Base-by-base conservation (phyloP, 139 green algal species). In the Nannochloris sp. region DNA sequence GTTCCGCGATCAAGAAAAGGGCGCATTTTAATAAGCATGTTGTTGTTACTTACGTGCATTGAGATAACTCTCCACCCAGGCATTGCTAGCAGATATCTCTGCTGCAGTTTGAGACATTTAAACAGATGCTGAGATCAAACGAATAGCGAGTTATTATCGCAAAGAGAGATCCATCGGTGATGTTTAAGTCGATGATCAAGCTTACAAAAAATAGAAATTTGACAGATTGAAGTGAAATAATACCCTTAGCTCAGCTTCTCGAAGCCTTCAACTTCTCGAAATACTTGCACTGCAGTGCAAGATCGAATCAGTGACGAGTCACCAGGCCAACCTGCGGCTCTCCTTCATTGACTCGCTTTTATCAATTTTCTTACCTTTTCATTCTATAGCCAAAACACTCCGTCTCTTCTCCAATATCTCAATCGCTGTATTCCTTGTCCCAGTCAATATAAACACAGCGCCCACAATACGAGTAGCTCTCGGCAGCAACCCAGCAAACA, bases 11-110 rank as follows among this genome's bases (percentile, higher is more conserved):
- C n/a, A n/a, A n/a, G n/a, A n/a, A n/a, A n/a, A n/a, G n/a, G n/a
- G n/a, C n/a, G n/a, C n/a, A n/a, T n/a, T n/a, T n/a, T n/a, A n/a
- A n/a, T n/a, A n/a, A n/a, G n/a, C n/a, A 23, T 45, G n/a, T 13
- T n/a, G 24, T 53, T 61, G 60, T 24, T 23, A 64, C 81, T 54
- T 46, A 92, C 84, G 66, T 3, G 87, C 87, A 53, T 90, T 80
- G 23, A 95, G 57, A 60, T 95, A 95, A 3, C 68, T 83, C 4
- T 91, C 86, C 9, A 95, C 83, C 86, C 87, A 94, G 6, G 57
- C 63, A 61, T 92, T 92, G 59, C 68, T 66, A 32, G 64, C 34
- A 25, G 70, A 37, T 27, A 32, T 38, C 36, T 71, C 64, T 55
- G 57, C 19, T 51, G 19, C 19, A 19, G 19, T 51, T n/a, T n/a